Conservation (phyloP, 768 basidiomycete genomes). For the Suillus subluteus region DNA sequence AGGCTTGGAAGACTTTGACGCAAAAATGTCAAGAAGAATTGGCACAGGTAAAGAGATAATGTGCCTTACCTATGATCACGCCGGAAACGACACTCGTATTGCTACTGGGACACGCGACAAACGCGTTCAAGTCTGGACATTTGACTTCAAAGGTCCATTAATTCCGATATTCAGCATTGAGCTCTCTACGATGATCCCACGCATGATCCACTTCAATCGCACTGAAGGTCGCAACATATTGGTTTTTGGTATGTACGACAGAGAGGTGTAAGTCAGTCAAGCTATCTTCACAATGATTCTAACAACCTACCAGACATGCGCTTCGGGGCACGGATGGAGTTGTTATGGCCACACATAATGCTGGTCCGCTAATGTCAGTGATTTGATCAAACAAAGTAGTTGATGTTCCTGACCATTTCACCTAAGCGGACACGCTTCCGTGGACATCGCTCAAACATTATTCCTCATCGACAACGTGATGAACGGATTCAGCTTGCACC, state of each 20-base stretch:
- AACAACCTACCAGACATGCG: background rate
- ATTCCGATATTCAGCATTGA: background rate
- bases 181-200: background rate
- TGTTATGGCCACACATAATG: background rate
- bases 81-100: background rate
- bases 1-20: background rate
- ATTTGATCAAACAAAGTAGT: background rate
- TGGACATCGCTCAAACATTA: background rate
- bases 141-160: background rate
- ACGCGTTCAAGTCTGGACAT: background rate
- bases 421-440: background rate
- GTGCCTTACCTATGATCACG: background rate
- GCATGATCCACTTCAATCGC: background rate
- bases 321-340: background rate
- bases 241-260: background rate
- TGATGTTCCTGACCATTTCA: background rate
- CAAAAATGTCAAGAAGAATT: background rate
- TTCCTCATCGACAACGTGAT: background rate
- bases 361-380: background rate
- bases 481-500: constrained; percentile 3
- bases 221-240: background rate
- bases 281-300: too few relatives aligned
- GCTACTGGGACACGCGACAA: background rate
- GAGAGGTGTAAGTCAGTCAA: too few relatives aligned
- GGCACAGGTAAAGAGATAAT: background rate